Percentiles rank a stretch among this genome's conserved stretches.
phyloP scores from a whole-genome alignment of 805 yeast genomes.

The Myxozyma monticola region DNA sequence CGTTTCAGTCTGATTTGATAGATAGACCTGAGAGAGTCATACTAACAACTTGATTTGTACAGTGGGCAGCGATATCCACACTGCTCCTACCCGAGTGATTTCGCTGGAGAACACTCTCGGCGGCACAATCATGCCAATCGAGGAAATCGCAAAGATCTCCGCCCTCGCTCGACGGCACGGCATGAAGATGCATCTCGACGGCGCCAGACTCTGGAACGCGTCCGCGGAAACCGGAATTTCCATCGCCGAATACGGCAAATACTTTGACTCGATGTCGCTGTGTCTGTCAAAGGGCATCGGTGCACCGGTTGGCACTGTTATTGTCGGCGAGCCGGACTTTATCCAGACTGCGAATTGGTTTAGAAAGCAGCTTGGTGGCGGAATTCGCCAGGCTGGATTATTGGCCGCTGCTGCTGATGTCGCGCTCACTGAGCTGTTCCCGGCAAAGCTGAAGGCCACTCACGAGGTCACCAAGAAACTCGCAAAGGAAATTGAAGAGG shows the following conservation, averaged over 20 bases:
- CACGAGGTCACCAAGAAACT: constrained; percentile 56
- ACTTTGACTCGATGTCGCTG: constrained; percentile 85
- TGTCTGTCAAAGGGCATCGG: constrained; percentile 89
- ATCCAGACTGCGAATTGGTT: constrained; percentile 77
- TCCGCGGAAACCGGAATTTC: constrained; percentile 68
- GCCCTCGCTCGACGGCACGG: constrained; percentile 63
- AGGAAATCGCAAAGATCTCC: constrained; percentile 70
- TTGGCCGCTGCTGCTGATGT: constrained; percentile 76
- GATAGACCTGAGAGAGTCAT: background rate
- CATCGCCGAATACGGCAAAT: constrained; percentile 65
- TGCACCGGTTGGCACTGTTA: constrained; percentile 88
- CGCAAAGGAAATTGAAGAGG: constrained; percentile 39
- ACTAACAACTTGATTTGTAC: constrained; percentile 36
- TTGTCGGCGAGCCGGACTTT: constrained; percentile 64
- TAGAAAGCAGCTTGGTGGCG: constrained; percentile 92
- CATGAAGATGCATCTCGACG: constrained; percentile 78
- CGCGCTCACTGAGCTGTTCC: constrained; percentile 73
- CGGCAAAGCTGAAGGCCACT: constrained; percentile 48
- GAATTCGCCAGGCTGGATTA: constrained; percentile 85
- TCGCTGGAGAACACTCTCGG: constrained; percentile 86
- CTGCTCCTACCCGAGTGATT: constrained; percentile 82
- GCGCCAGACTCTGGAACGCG: constrained; percentile 97
- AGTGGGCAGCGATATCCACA: constrained; percentile 81
- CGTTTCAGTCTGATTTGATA: background rate
- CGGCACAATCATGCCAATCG: constrained; percentile 78